Percentiles rank a stretch among this genome's conserved stretches.
These are phyloP conservation scores for Trichoderma harzianum DNA, from an alignment of 2,329 filamentous ascomycete species.

Conservation along the genomic window DNA sequence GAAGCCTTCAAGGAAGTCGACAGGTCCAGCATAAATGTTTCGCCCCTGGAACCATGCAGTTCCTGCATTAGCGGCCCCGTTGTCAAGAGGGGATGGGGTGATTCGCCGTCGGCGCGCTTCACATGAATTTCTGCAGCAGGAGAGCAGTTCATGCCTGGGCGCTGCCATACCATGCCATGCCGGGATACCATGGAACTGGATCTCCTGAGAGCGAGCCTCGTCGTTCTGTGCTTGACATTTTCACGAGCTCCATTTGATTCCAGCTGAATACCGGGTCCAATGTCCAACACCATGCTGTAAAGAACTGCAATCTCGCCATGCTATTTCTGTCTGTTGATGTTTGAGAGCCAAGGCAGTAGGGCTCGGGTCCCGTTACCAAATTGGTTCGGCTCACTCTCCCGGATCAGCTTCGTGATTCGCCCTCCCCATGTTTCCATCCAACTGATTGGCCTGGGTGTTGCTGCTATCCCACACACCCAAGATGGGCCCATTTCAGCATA, in stretches of 20 bases:
- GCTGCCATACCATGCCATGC: background rate
- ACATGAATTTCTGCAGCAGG: background rate
- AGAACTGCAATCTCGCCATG: conserved; percentile 7
- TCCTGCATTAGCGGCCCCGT: conserved; percentile 25
- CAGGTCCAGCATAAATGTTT: conserved; percentile 5
- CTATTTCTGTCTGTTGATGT: background rate
- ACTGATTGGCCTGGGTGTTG: background rate
- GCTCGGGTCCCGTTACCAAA: conserved; percentile 9
- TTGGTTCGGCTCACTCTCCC: conserved; percentile 5
- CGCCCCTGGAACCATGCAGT: conserved; percentile 19
- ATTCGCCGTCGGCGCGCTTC: background rate
- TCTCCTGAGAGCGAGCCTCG: background rate
- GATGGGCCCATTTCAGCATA: conserved; percentile 7
- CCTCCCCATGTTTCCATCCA: background rate
- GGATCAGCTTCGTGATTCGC: conserved; percentile 15
- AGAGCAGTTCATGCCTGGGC: background rate
- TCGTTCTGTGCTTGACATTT: background rate
- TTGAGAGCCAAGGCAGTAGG: background rate
- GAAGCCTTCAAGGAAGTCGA: background rate
- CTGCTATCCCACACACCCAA: background rate
- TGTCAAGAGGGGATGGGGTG: background rate
- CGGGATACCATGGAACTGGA: background rate
- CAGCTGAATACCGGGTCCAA: background rate
- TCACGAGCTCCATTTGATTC: background rate
- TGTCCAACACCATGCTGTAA: background rate